phyloP scores from a whole-genome alignment of 192 early-diverging fungal species.

The Coemansia sp. region DNA sequence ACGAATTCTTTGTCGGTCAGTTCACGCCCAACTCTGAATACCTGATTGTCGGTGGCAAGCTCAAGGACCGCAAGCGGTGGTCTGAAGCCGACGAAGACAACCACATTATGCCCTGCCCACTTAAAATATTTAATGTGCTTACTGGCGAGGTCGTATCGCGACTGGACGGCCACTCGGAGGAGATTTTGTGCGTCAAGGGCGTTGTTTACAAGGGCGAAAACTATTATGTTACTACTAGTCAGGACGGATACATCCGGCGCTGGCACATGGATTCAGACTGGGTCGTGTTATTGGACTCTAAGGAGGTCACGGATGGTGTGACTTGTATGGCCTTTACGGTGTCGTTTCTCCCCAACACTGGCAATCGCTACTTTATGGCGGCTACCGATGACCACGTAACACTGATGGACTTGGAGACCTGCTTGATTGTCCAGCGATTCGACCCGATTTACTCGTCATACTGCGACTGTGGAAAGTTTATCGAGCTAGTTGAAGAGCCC shows the following conservation, averaged over 20 bases:
- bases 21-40: conserved; percentile 69
- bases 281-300: conserved; percentile 65
- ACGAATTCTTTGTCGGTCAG: conserved; percentile 87
- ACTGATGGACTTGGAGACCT: conserved; percentile 89
- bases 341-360: conserved; percentile 90
- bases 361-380: conserved; percentile 91
- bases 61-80: conserved; percentile 88
- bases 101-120: conserved; percentile 88
- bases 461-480: conserved; percentile 93
- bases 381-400: conserved; percentile 85
- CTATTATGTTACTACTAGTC: conserved; percentile 88
- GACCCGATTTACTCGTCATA: conserved; percentile 83
- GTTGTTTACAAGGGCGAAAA: conserved; percentile 76
- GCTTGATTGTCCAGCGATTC: conserved; percentile 60
- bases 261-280: conserved; percentile 86
- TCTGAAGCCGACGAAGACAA: conserved; percentile 90
- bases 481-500: conserved; percentile 67
- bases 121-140: conserved; percentile 88
- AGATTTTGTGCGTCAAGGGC: conserved; percentile 80
- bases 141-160: conserved; percentile 78
- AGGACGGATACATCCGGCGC: conserved; percentile 91
- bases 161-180: conserved; percentile 85
- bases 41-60: conserved; percentile 83
- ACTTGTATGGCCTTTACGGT: conserved; percentile 97
- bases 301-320: conserved; percentile 75